A percentile compares a stretch with the other conserved stretches of the same genome.
phyloP scores from a whole-genome alignment of 192 early-diverging fungal species.

The Umbelopsis ramanniana region DNA sequence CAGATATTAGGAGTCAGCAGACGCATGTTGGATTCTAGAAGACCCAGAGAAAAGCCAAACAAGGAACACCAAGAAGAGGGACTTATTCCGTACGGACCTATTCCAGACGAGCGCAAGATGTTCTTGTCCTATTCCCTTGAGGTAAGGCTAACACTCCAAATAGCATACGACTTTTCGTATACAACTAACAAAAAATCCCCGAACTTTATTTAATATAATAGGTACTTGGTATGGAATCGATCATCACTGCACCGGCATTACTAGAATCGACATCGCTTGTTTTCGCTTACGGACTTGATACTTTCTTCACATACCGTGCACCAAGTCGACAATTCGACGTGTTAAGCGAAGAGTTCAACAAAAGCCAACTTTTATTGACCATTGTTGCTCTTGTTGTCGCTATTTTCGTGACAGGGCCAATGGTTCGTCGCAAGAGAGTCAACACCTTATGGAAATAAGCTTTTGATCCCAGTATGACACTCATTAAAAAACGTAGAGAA shows the following conservation, averaged over 20 bases:
- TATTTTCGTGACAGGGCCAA: conserved; percentile 73
- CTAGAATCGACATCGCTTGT: conserved; percentile 96
- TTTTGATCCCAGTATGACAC: neutral
- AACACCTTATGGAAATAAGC: conserved; percentile 58
- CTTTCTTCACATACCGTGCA: conserved; percentile 83
- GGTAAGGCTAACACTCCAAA: conserved; percentile 34
- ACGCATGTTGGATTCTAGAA: conserved; percentile 82
- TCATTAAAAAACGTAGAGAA: neutral
- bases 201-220: conserved; percentile 29
- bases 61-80: conserved; percentile 90
- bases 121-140: conserved; percentile 76
- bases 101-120: conserved; percentile 72
- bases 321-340: conserved; percentile 94
- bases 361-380: conserved; percentile 80
- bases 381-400: conserved; percentile 77
- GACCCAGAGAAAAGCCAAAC: conserved; percentile 67
- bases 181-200: conserved; percentile 1
- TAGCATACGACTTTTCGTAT: neutral
- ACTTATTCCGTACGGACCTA: conserved; percentile 75
- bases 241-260: conserved; percentile 75
- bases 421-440: conserved; percentile 67
- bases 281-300: conserved; percentile 85
- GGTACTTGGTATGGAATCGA: conserved; percentile 68
- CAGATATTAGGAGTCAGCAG: conserved; percentile 71
- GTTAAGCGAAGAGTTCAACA: conserved; percentile 91